These are phyloP conservation scores for Rhytidiadelphus loreus DNA, from an alignment of 225 moss, liverwort and hornwort genomes.

Conservation along the genomic window DNA sequence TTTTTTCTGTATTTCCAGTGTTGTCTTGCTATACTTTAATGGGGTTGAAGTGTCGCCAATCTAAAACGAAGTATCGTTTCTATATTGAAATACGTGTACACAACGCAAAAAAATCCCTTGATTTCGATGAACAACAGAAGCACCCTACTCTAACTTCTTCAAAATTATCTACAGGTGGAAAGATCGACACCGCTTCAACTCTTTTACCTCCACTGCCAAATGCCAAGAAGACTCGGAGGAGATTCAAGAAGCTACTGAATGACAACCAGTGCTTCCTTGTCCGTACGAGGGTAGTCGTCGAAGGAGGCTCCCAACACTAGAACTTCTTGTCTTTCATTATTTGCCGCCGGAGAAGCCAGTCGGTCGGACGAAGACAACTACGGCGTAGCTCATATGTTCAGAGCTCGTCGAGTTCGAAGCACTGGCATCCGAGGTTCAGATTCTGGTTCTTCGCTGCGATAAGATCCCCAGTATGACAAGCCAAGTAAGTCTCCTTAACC, in stretches of 20 bases:
- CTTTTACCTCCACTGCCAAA: not conserved
- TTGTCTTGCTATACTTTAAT: not conserved
- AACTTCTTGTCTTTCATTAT: not conserved
- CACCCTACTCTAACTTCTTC: not conserved
- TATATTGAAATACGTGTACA: not conserved
- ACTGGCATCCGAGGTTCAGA: not conserved
- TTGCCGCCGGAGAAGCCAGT: not conserved
- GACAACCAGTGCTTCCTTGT: not conserved
- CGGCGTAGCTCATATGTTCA: not conserved
- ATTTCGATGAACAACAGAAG: not conserved
- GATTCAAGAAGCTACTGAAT: not conserved
- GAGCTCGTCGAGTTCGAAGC: not conserved
- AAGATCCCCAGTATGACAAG: not conserved
- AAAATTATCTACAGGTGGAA: not conserved
- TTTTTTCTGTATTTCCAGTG: not conserved
- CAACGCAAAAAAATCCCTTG: not conserved
- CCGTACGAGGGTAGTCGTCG: not conserved
- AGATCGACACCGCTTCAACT: not conserved
- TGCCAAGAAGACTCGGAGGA: not conserved
- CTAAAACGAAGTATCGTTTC: not conserved
- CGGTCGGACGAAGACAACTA: not conserved
- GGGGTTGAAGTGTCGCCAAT: not conserved
- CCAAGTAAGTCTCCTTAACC: not conserved
- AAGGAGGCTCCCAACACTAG: not conserved
- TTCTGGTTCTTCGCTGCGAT: not conserved